Percentiles rank a stretch among this genome's conserved stretches.
These are phyloP conservation scores for Ceratocystis albifundus DNA, from an alignment of 2,329 filamentous ascomycete species.

Conservation along the genomic window DNA sequence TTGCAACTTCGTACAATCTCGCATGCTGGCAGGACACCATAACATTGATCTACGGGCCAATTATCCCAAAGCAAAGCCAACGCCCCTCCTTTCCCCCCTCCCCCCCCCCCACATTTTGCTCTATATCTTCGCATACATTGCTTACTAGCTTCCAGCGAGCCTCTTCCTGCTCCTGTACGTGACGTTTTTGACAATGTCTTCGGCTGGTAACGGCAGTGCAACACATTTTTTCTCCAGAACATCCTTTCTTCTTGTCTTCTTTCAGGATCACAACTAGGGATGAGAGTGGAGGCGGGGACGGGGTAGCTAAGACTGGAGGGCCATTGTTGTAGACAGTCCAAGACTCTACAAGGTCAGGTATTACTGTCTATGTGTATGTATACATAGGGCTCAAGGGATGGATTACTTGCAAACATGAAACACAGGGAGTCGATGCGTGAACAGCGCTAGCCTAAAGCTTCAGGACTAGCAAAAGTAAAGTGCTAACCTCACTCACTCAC, in stretches of 20 bases:
- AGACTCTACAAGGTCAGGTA: no score
- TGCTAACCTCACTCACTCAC: neutral
- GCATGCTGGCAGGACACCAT: neutral
- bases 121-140: neutral
- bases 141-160: neutral
- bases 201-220: conserved; percentile 3
- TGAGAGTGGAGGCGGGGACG: neutral
- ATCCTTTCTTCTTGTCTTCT: conserved; percentile 7
- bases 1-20: neutral
- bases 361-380: neutral
- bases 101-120: neutral
- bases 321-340: neutral
- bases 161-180: neutral
- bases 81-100: neutral
- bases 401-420: neutral
- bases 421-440: neutral
- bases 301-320: neutral
- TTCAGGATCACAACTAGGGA: neutral
- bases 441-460: neutral
- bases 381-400: conserved; percentile 7
- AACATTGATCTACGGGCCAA: neutral
- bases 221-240: neutral
- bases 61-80: neutral
- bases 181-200: neutral
- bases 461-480: neutral